phyloP scores from a whole-genome alignment of 306 rosid species.

The Hippophae tibetana region DNA sequence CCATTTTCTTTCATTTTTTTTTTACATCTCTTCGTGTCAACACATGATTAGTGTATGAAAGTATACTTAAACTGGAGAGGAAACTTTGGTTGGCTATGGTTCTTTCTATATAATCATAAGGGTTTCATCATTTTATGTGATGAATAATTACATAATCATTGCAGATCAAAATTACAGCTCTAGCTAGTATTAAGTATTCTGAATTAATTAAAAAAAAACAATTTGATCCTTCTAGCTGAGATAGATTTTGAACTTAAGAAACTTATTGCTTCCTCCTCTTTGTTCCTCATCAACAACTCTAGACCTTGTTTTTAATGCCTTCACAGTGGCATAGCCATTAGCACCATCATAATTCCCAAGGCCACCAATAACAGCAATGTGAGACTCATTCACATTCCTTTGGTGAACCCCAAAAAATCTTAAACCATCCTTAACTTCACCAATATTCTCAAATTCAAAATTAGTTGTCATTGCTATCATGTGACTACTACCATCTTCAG shows the following conservation, averaged over 20 bases:
- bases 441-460: slow-evolving; percentile 12
- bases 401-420: slow-evolving; percentile 55
- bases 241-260: slow-evolving; percentile 55
- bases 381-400: slow-evolving; percentile 50
- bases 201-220: background rate
- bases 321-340: slow-evolving; percentile 74
- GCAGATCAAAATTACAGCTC: background rate
- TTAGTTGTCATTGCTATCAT: slow-evolving; percentile 54
- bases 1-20: no score
- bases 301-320: slow-evolving; percentile 32
- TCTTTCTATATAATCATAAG: no score
- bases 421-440: slow-evolving; percentile 36
- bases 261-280: slow-evolving; percentile 10
- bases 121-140: background rate
- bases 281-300: slow-evolving; percentile 15
- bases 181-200: background rate
- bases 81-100: no score
- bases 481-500: slow-evolving; percentile 49
- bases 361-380: slow-evolving; percentile 79
- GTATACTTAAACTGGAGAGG: no score
- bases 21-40: no score
- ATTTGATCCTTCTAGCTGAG: slow-evolving; percentile 30
- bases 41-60: no score
- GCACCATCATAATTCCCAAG: slow-evolving; percentile 58
- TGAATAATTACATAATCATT: background rate